These are phyloP conservation scores for Pelomyxa schiedti DNA, from an alignment of 78 protist species.

Conservation along the genomic window DNA sequence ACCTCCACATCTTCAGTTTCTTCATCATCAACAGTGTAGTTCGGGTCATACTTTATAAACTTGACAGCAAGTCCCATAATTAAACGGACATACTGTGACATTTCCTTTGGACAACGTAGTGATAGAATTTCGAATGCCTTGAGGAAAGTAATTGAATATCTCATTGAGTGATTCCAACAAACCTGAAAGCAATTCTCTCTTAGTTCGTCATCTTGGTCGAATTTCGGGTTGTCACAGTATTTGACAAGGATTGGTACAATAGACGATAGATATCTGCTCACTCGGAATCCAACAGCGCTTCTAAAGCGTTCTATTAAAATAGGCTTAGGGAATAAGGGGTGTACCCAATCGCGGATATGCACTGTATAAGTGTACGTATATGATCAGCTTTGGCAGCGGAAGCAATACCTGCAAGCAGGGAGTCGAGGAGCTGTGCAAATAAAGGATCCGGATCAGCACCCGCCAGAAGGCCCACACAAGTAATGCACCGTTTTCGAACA, in stretches of 20 bases:
- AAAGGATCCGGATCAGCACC: slow-evolving; percentile 35
- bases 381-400: slow-evolving; percentile 41
- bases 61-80: slow-evolving; percentile 26
- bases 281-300: slow-evolving; percentile 24
- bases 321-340: not conserved
- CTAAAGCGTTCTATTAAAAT: too few relatives aligned
- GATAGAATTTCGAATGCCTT: slow-evolving; percentile 62
- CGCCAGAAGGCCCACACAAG: slow-evolving; percentile 35
- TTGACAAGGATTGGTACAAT: slow-evolving; percentile 23
- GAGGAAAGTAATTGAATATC: not conserved
- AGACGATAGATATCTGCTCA: slow-evolving; percentile 31
- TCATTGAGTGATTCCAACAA: not conserved
- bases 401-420: slow-evolving; percentile 24
- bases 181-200: slow-evolving; percentile 68
- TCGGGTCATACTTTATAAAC: slow-evolving; percentile 74
- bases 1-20: slow-evolving; percentile 31
- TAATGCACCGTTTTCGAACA: slow-evolving; percentile 37
- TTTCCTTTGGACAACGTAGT: slow-evolving; percentile 55
- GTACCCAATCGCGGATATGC: slow-evolving; percentile 26
- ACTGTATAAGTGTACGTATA: slow-evolving; percentile 35
- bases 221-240: slow-evolving; percentile 25
- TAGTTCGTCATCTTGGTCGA: slow-evolving; percentile 61
- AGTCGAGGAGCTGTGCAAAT: slow-evolving; percentile 28
- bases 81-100: slow-evolving; percentile 17
- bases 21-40: slow-evolving; percentile 56